Conservation (phyloP, 2,329 filamentous ascomycete species). For the Cercospora zeina region DNA sequence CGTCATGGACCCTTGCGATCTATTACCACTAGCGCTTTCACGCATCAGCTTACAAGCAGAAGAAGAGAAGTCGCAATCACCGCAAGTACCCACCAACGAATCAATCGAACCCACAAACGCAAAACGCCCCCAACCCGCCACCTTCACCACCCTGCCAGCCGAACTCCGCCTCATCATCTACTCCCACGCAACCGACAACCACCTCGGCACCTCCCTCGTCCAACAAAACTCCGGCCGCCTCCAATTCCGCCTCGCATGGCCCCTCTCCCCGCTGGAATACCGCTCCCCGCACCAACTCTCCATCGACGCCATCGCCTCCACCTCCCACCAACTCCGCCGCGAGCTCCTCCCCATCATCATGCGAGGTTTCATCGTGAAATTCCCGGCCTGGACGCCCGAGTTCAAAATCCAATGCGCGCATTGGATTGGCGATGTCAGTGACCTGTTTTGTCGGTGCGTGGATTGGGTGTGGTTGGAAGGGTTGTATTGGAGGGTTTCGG, state of each 20-base stretch:
- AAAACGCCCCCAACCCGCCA: not conserved
- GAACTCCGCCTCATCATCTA: slow-evolving; percentile 27
- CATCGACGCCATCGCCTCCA: slow-evolving; percentile 16
- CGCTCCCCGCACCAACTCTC: slow-evolving; percentile 20
- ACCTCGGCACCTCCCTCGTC: slow-evolving; percentile 17
- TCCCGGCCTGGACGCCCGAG: slow-evolving; percentile 26
- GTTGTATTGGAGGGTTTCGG: slow-evolving; percentile 24
- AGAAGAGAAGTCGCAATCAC: too few relatives aligned
- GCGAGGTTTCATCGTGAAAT: slow-evolving; percentile 23
- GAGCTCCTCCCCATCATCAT: slow-evolving; percentile 23
- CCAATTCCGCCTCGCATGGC: slow-evolving; percentile 18
- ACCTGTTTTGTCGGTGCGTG: slow-evolving; percentile 17
- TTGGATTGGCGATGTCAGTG: slow-evolving; percentile 24
- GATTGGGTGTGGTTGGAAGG: slow-evolving; percentile 29
- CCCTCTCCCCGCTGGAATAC: slow-evolving; percentile 14
- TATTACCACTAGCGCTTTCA: not conserved
- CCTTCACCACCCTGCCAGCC: slow-evolving; percentile 14
- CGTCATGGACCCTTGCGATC: not conserved
- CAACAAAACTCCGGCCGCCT: slow-evolving; percentile 10
- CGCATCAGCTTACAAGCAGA: not conserved
- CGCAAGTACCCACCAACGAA: too few relatives aligned
- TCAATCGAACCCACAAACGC: not conserved
- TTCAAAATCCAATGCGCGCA: slow-evolving; percentile 26
- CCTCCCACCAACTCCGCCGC: slow-evolving; percentile 14
- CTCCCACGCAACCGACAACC: slow-evolving; percentile 6